Percentiles rank a stretch among this genome's conserved stretches.
Conservation (phyloP, 2,329 filamentous ascomycete species). For the Lizonia empirigonia region DNA sequence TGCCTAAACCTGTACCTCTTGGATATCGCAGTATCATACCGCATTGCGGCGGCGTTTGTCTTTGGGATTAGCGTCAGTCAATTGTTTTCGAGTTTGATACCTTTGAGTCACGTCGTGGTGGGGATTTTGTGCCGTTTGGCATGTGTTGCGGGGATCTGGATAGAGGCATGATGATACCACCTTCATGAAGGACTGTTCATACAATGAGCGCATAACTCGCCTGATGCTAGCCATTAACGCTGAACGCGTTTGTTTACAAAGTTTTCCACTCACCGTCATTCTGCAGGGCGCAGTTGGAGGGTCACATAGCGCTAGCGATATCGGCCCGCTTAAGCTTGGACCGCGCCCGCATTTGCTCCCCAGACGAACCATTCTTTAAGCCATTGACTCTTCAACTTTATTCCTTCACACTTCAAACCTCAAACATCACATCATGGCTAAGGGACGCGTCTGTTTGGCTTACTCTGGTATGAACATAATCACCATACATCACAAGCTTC, state of each 20-base stretch:
- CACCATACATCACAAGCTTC: neutral
- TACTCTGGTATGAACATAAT: conserved; percentile 50
- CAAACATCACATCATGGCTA: conserved; percentile 39
- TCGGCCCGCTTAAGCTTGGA: conserved; percentile 29
- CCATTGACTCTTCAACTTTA: conserved; percentile 26
- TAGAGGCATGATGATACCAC: conserved; percentile 14
- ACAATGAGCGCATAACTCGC: neutral
- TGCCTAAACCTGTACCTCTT: conserved; percentile 1
- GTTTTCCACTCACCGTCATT: conserved; percentile 11
- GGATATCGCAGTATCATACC: conserved; percentile 3
- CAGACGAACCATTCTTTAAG: conserved; percentile 18
- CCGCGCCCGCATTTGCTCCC: conserved; percentile 21
- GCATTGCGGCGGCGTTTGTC: conserved; percentile 15
- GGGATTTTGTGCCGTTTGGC: conserved; percentile 1
- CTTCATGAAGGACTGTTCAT: neutral
- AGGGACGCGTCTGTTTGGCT: conserved; percentile 56
- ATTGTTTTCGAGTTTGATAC: conserved; percentile 15
- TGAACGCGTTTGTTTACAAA: neutral
- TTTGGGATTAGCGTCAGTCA: conserved; percentile 17
- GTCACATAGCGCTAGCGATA: conserved; percentile 16
- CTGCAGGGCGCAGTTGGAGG: conserved; percentile 5
- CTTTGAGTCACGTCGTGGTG: conserved; percentile 12
- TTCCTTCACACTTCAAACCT: conserved; percentile 10
- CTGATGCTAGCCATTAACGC: conserved; percentile 9
- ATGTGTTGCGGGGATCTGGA: neutral